Evolutionary conservation across 768 basidiomycete genomes (phyloP), one percentile per base, ranked within the genome.

Genomic region (Boletus sp.): DNA sequence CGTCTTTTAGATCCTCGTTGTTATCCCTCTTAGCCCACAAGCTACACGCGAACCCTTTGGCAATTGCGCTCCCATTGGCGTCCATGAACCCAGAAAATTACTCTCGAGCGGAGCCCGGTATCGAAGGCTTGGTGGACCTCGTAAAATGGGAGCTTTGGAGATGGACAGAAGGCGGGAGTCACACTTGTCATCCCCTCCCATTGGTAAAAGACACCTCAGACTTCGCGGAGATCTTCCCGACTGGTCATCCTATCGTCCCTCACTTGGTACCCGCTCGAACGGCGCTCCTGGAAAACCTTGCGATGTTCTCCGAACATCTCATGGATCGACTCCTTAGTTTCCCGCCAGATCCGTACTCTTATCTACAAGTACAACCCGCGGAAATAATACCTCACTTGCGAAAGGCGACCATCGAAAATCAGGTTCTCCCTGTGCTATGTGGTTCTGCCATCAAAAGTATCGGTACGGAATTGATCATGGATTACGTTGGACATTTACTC

Each of bases 101-200:
- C 63, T 63, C 70, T 19, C 79, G 77, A 43, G 92, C 83, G 1
- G 90, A 92, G 64, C 90, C 92, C 8, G 92, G 92, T 1, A 80
- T 94, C n/a, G 79, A 85, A 64, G 92, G 92, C 3, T 67, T 94
- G 19, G 83, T 93, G 1, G 92, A 94, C 67, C 77, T 94, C 17
- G 81, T 93, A 33, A 84, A 84, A 57, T 93, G 92, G 89, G 83
- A 87, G 54, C 69, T 92, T 44, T 93, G 87, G 88, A 83, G 78
- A 67, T 93, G 87, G 84, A 71, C 80, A 45, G 63, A 74, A 15
- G 76, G 79, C 38, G 83, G 82, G n/a, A 57, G 73, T 7, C 68
- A 71, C 30, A 71, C 74, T 10, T 64, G 74, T 35, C 68, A 70
- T 43, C 56, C 74, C 3, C 79, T 93, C 21, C 87, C 89, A 8